Base-by-base conservation (phyloP, 148 eudicot genomes). In the Persicaria tinctoria region DNA sequence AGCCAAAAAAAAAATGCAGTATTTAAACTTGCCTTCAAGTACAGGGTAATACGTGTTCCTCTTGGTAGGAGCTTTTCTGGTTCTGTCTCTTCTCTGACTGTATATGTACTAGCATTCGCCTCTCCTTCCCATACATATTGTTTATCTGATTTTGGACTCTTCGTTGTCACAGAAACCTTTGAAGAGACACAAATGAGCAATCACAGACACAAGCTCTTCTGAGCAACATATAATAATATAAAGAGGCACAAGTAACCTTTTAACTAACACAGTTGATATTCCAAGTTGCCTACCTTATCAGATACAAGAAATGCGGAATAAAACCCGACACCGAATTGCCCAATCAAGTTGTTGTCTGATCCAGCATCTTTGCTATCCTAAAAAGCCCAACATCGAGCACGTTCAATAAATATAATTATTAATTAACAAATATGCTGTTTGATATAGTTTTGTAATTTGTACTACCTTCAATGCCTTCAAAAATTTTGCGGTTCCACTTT, bases 61-160 rank as follows among this genome's bases (percentile, higher is more conserved):
- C 99, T 87, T 13, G 99, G 97, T 44, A 95, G 74, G 71, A 87
- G 82, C 80, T 95, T 92, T 68, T 86, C 86, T n/a, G 92, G 92
- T 53, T 95, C 92, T 32, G 93, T 85, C 91, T 95, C 99, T 81
- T 95, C 97, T 73, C 94, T 85, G 60, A 95, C 85, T 57, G 90
- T 90, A 74, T 89, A 95, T 44, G 99, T 82, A 72, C 96, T 92
- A 53, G 96, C 85, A 81, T 95, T 89, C 73, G 87, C 96, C 85
- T 95, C 99, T 76, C 99, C 97, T 85, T 92, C 97, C 98, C 99
- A 95, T 32, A 95, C 91, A 81, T 89, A 92, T 68, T 95, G 99
- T 81, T 89, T 90, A 80, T 92, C 97, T 70, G 97, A 95, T 80
- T 90, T 90, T 16, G 99, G 91, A 76, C 97, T 92, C 81, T 87